Conservation (phyloP, 2,329 filamentous ascomycete genomes). For the Sporothrix dimorphospora region DNA sequence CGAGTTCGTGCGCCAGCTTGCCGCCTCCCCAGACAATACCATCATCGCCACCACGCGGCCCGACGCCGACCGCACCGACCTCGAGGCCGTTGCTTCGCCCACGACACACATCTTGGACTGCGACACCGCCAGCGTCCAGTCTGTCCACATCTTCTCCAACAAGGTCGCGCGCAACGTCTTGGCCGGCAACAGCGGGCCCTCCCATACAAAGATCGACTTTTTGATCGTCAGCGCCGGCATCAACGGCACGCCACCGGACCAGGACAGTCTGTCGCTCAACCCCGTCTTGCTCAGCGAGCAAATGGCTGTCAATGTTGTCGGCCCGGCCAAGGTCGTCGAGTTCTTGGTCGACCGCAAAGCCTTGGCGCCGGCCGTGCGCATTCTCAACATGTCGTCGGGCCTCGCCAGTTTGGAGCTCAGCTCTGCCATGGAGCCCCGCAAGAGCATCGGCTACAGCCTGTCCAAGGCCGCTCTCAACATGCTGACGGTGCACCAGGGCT, state of each 20-base stretch:
- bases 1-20: conserved; percentile 41
- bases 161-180: conserved; percentile 36
- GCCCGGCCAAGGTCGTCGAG: conserved; percentile 50
- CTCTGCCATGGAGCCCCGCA: conserved; percentile 39
- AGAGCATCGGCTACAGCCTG: conserved; percentile 41
- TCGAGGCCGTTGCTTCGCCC: conserved; percentile 35
- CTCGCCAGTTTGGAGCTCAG: conserved; percentile 43
- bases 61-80: conserved; percentile 37
- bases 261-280: conserved; percentile 46
- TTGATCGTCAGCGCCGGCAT: conserved; percentile 43
- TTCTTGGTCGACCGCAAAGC: conserved; percentile 40
- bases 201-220: conserved; percentile 42
- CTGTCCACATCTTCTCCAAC: conserved; percentile 39
- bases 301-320: conserved; percentile 51
- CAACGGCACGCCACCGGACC: conserved; percentile 40
- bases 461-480: conserved; percentile 42
- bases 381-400: conserved; percentile 49
- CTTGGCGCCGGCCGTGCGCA: conserved; percentile 37
- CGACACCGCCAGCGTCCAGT: conserved; percentile 40
- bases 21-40: conserved; percentile 35
- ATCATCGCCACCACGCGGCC: conserved; percentile 39
- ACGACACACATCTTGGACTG: conserved; percentile 40
- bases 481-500: conserved; percentile 41
- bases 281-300: conserved; percentile 44
- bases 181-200: conserved; percentile 26